A percentile compares a stretch with the other conserved stretches of the same genome.
Evolutionary conservation across 2,329 filamentous ascomycete genomes (phyloP).

Genomic region (Ophiostoma montium): DNA sequence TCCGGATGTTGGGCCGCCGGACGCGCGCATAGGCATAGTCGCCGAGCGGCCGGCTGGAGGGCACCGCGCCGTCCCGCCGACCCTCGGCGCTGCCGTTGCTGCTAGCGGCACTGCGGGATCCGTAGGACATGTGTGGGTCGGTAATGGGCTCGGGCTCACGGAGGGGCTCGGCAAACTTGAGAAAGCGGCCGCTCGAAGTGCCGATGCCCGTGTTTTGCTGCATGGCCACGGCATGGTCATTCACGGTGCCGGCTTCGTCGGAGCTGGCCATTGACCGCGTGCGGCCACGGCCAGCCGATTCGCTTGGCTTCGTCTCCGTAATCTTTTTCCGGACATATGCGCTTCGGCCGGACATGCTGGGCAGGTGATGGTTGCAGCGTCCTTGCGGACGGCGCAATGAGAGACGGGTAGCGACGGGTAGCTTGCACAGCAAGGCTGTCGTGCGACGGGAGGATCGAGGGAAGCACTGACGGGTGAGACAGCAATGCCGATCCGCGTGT

Average conservation of each 20-base stretch:
- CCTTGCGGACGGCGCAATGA: too few species aligned
- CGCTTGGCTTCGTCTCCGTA: slow-evolving; percentile 30
- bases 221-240: slow-evolving; percentile 24
- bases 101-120: slow-evolving; percentile 24
- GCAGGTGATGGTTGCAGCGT: not conserved
- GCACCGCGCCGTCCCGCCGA: slow-evolving; percentile 18
- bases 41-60: slow-evolving; percentile 21
- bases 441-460: too few species aligned
- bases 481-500: too few species aligned
- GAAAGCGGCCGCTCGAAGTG: slow-evolving; percentile 29
- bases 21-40: slow-evolving; percentile 31
- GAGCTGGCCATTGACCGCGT: slow-evolving; percentile 25
- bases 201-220: slow-evolving; percentile 28
- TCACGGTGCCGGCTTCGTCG: slow-evolving; percentile 25
- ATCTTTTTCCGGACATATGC: slow-evolving; percentile 46
- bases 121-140: slow-evolving; percentile 17
- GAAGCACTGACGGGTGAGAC: too few species aligned
- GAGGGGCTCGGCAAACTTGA: slow-evolving; percentile 30
- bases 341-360: slow-evolving; percentile 42
- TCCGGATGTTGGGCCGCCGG: slow-evolving; percentile 29
- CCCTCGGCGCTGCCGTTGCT: slow-evolving; percentile 23
- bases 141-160: slow-evolving; percentile 20
- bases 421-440: too few species aligned
- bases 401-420: too few species aligned
- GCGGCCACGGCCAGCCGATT: slow-evolving; percentile 19